Conservation (phyloP, 2,329 filamentous ascomycete genomes). For the Westerdykella aurantiaca region DNA sequence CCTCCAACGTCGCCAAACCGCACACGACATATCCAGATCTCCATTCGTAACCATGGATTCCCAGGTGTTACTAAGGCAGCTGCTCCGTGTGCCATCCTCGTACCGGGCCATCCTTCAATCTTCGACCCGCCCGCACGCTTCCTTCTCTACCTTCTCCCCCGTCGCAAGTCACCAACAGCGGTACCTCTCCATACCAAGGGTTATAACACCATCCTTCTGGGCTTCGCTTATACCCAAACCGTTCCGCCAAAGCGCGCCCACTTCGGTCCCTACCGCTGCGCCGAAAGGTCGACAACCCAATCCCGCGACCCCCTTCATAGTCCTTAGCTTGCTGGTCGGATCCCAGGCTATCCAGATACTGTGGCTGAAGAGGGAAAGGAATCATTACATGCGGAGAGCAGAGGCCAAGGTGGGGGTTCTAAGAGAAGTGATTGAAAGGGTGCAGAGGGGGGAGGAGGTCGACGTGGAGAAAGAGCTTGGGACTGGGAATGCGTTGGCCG, state of each 20-base stretch:
- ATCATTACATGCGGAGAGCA: constrained; percentile 65
- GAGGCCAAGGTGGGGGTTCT: constrained; percentile 73
- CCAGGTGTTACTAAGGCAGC: constrained; percentile 17
- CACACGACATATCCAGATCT: background rate
- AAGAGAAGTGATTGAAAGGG: constrained; percentile 60
- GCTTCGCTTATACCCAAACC: constrained; percentile 33
- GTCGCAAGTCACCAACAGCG: constrained; percentile 10
- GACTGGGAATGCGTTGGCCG: constrained; percentile 66
- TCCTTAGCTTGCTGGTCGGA: constrained; percentile 70
- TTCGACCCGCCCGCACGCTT: constrained; percentile 15
- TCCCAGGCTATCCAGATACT: constrained; percentile 95
- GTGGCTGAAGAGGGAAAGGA: constrained; percentile 67
- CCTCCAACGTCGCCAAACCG: background rate
- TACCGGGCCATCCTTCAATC: constrained; percentile 15
- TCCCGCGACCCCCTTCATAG: constrained; percentile 62
- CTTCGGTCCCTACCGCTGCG: background rate
- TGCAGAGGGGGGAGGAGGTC: constrained; percentile 31
- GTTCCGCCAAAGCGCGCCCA: constrained; percentile 11
- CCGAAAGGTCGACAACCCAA: constrained; percentile 39
- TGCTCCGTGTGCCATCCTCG: constrained; percentile 22
- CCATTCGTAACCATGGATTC: constrained; percentile 20
- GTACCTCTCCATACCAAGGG: constrained; percentile 28
- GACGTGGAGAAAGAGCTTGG: constrained; percentile 81
- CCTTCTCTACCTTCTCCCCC: constrained; percentile 14
- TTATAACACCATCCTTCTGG: constrained; percentile 36